Base-by-base conservation (phyloP, 192 early-diverging fungal species). In the Dissophora ornata region DNA sequence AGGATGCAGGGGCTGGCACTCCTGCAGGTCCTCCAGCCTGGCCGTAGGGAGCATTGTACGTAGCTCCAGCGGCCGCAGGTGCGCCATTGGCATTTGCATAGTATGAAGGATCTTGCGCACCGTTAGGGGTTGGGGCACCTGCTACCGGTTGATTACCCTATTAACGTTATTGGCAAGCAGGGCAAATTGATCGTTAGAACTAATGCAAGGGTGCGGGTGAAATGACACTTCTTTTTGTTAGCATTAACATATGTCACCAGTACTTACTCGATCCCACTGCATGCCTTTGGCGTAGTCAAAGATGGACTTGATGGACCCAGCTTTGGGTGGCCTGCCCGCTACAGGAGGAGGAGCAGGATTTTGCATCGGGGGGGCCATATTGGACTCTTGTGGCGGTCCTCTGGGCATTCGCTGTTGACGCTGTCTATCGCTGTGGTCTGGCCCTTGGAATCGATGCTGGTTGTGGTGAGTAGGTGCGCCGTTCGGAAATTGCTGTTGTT, bases 261-360 rank as follows among this genome's bases (percentile, higher is more conserved):
- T n/a, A 51, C 57, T 34, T 77, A 77, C 73, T 50, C 60, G 57
- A 51, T 77, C 65, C 73, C 73, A 77, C 44, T 65, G 58, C 73
- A 67, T 77, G 25, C 73, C 73, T 50, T 77, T 77, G 10, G 63
- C 73, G 42, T 77, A 77, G 21, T 77, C 73, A 57, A 67, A 77
- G 26, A 77, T 77, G 22, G 57, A 67, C 53, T 77, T 77, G 53
- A 77, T 67, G 10, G 52, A 22, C 0, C 51, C 64, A n/a, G 58
- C 18, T 34, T 58, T 62, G 24, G 41, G 56, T 38, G 30, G 24
- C 45, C 63, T 46, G 46, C 41, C 55, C 11, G 29, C 51, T 29
- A n/a, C 45, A 11, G 64, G 36, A 47, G 58, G 73, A 25, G 50
- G 71, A 1, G 50, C 25, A 3, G 33, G 18, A 24, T 67, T 62